Conservation (phyloP, 495 filamentous ascomycete species). For the Talaromyces thailandensis region DNA sequence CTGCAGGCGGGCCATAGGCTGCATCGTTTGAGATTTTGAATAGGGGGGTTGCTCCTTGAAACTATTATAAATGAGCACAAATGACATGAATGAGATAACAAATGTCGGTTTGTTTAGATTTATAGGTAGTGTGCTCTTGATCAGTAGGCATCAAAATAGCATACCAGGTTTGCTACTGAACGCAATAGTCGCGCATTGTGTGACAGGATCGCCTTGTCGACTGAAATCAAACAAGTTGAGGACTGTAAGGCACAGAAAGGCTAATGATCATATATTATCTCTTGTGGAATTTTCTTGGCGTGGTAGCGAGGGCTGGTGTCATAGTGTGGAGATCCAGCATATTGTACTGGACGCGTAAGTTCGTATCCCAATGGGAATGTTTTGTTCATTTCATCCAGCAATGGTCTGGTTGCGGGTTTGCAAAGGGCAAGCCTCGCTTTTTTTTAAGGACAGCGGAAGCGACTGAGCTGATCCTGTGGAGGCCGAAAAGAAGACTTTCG, state of each 20-base stretch:
- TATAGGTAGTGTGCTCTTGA: neutral
- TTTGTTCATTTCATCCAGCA: neutral
- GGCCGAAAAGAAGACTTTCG: neutral
- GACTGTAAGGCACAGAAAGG: too few species aligned
- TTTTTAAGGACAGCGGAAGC: neutral
- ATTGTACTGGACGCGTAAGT: neutral
- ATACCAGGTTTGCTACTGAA: neutral
- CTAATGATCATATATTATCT: too few species aligned
- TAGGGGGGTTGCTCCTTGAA: neutral
- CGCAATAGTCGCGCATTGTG: too few species aligned
- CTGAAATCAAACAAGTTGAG: neutral
- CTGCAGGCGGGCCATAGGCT: neutral
- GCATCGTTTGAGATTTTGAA: neutral
- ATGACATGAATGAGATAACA: neutral
- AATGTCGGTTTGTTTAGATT: neutral
- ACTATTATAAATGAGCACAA: neutral
- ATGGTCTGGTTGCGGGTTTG: neutral
- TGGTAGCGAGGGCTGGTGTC: neutral
- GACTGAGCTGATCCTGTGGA: neutral
- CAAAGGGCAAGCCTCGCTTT: neutral
- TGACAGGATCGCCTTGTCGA: too few species aligned
- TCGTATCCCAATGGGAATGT: neutral
- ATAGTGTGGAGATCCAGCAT: neutral
- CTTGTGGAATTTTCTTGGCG: too few species aligned
- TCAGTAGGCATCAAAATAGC: neutral